Conservation (phyloP, 1,139 yeast genomes). For the Yamadazyma oceani region DNA sequence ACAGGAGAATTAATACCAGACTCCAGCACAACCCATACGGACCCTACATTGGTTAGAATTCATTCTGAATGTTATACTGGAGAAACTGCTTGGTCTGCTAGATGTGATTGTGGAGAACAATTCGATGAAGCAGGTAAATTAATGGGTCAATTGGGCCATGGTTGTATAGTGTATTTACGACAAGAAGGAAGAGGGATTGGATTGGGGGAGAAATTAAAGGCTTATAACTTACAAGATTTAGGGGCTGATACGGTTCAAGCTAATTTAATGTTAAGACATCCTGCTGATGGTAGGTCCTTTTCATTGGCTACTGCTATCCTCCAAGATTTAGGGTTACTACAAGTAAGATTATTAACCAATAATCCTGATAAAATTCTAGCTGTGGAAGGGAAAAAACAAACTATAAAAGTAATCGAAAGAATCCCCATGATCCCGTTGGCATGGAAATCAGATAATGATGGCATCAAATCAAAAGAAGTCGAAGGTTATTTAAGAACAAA, state of each 20-base stretch:
- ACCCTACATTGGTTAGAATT: conserved; percentile 63
- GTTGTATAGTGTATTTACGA: conserved; percentile 91
- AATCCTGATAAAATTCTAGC: conserved; percentile 96
- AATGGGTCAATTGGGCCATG: conserved; percentile 85
- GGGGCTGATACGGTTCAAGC: conserved; percentile 99
- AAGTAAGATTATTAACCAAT: conserved; percentile 81
- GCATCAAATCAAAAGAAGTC: conserved; percentile 81
- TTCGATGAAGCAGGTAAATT: conserved; percentile 95
- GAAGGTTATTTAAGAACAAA: conserved; percentile 92
- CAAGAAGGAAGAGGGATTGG: conserved; percentile 99
- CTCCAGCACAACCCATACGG: conserved; percentile 35
- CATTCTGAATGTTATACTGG: conserved; percentile 99
- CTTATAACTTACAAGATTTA: conserved; percentile 92
- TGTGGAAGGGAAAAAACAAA: conserved; percentile 78
- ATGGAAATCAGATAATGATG: conserved; percentile 61
- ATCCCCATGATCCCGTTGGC: conserved; percentile 97
- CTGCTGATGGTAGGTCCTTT: conserved; percentile 94
- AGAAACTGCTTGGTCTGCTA: conserved; percentile 98
- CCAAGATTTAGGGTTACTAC: conserved; percentile 71
- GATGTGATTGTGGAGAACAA: conserved; percentile 99
- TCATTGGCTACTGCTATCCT: conserved; percentile 92
- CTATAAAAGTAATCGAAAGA: conserved; percentile 74
- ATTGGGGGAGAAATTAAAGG: conserved; percentile 92
- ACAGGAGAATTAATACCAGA: conserved; percentile 52
- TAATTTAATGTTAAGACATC: conserved; percentile 86